A percentile compares a stretch with the other conserved stretches of the same genome.
Conservation (phyloP, 805 yeast species). For the Clavispora carvajalis region DNA sequence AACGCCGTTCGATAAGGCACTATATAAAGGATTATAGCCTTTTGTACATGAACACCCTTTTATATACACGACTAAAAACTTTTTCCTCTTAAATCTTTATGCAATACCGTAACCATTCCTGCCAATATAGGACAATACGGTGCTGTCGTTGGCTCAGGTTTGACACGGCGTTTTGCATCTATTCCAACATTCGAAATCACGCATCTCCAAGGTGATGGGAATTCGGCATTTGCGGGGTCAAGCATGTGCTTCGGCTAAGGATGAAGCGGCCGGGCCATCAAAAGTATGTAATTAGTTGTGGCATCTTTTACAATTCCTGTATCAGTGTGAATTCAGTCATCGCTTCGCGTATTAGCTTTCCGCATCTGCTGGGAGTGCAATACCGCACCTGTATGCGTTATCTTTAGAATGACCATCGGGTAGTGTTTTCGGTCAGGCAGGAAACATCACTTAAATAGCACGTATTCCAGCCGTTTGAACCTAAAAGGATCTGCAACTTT, state of each 20-base stretch:
- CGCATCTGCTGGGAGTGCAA: conserved; percentile 30
- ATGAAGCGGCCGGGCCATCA: not conserved
- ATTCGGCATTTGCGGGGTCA: not conserved
- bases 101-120: too few relatives aligned
- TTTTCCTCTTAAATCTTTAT: too few relatives aligned
- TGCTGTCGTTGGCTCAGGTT: not conserved
- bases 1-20: not conserved
- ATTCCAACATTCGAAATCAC: not conserved
- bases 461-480: not conserved
- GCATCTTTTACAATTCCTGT: not conserved
- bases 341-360: conserved; percentile 8
- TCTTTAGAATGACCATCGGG: not conserved
- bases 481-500: not conserved
- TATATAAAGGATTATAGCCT: not conserved
- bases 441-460: not conserved
- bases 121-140: too few relatives aligned
- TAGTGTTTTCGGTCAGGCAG: not conserved
- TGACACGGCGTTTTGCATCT: not conserved
- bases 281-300: not conserved
- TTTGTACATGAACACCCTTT: not conserved
- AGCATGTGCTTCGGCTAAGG: not conserved
- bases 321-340: not conserved
- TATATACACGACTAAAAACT: too few relatives aligned
- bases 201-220: not conserved
- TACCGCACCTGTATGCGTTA: conserved; percentile 1